phyloP scores from a whole-genome alignment of 257 asterid species.

The Ophiorrhiza pumila region DNA sequence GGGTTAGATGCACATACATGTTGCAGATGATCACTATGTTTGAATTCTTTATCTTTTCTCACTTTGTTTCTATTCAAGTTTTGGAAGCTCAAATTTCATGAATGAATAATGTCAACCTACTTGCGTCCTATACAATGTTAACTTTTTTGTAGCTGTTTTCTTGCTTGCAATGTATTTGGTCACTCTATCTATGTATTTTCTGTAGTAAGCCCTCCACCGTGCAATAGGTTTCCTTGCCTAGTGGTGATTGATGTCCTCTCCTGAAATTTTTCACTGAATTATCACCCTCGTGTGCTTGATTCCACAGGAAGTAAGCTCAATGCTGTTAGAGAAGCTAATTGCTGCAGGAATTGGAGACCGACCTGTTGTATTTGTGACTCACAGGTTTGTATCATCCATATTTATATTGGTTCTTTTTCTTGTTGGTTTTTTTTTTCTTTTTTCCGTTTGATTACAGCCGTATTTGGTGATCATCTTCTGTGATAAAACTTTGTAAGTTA shows the following conservation, averaged over 20 bases:
- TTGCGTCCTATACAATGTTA: not conserved
- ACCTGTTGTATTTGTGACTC: slow-evolving; percentile 89
- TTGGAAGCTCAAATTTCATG: not conserved
- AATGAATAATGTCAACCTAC: not conserved
- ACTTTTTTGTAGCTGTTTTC: not conserved
- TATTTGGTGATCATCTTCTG: not conserved
- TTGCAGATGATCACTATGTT: not conserved
- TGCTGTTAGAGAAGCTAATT: slow-evolving; percentile 81
- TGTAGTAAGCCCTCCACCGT: too few relatives aligned
- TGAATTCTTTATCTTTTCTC: not conserved
- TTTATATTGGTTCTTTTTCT: not conserved
- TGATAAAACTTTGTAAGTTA: not conserved
- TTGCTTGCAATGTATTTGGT: not conserved
- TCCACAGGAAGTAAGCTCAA: slow-evolving; percentile 91
- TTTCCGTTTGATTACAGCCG: not conserved
- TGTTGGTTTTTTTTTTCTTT: not conserved
- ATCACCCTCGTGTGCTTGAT: slow-evolving; percentile 11
- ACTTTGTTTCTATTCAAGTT: not conserved
- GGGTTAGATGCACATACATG: not conserved
- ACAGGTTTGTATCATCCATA: slow-evolving; percentile 56
- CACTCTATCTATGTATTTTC: not conserved
- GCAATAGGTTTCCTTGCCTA: not conserved
- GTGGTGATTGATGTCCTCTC: not conserved
- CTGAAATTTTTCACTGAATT: not conserved
- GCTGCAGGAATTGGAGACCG: slow-evolving; percentile 97